Base-by-base conservation (phyloP, 768 basidiomycete genomes). In the Tephrocybe sp. region DNA sequence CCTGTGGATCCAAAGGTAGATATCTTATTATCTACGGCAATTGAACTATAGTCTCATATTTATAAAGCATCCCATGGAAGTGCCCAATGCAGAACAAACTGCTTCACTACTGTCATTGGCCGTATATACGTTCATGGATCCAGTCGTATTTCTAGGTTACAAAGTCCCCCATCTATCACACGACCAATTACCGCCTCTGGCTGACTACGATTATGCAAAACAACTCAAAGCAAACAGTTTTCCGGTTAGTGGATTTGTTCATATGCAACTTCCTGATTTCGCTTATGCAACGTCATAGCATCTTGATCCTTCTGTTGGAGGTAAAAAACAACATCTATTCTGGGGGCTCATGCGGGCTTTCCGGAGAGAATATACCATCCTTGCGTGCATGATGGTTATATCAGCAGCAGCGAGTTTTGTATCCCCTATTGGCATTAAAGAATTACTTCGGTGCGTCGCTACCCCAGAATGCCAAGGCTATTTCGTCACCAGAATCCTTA, bases 141-240 rank as follows among this genome's bases (percentile, higher is more conserved):
- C 74, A 1, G 62, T 77, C 29, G 64, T 85, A 18, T 70, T 72
- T 45, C 56, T 67, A 29, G 80, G 77, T 3, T 73, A 73, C 52
- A 67, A 69, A 12, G 57, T 74, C n/a, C 62, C 72, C 4, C 79
- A 78, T 60, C 61, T 84, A 1, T 60, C 77, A 0, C 66, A 71
- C 34, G 80, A 85, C 39, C 61, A 80, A 45, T 63, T 86, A 22
- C 83, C 83, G 12, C 80, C 79, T 2, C 73, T 88, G 67, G 80
- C 82, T 2, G 84, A 88, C 52, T 79, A 79, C 47, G 86, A 88
- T 52, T 46, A 61, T 47, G 64, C 66, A 3, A 42, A 60, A 18
- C 47, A 62, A 43, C 45, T 69, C 10, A 66, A 58, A 30, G 58
- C 46, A 16, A 59, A 44, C 15, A 56, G 54, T 39, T 71, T 71